Conservation (phyloP, 192 early-diverging fungal genomes). For the Coemansia sp. region DNA sequence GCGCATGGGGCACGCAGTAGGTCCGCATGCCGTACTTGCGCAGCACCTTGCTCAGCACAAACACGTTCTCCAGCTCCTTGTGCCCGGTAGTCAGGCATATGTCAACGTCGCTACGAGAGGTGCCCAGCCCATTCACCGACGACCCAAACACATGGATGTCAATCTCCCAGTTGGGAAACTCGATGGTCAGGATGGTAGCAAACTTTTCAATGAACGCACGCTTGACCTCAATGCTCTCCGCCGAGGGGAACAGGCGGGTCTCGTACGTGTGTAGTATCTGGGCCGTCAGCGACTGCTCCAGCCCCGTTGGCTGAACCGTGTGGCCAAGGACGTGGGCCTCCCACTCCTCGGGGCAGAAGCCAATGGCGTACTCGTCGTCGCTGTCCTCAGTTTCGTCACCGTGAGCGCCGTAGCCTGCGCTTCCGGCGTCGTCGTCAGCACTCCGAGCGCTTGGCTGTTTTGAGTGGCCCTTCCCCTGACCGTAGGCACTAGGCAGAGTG, state of each 20-base stretch:
- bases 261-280: conserved; percentile 63
- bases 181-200: conserved; percentile 68
- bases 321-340: conserved; percentile 28
- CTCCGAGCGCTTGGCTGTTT: conserved; percentile 5
- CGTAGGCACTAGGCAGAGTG: not conserved
- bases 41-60: conserved; percentile 69
- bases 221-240: conserved; percentile 65
- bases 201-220: conserved; percentile 75
- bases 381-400: conserved; percentile 14
- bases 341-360: conserved; percentile 44
- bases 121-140: conserved; percentile 85
- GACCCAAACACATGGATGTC: conserved; percentile 90
- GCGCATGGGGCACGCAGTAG: conserved; percentile 77
- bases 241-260: conserved; percentile 60
- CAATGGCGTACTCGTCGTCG: conserved; percentile 28
- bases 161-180: conserved; percentile 80
- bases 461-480: not conserved
- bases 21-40: conserved; percentile 79
- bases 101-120: conserved; percentile 83
- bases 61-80: conserved; percentile 72
- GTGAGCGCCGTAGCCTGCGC: not conserved
- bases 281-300: conserved; percentile 55
- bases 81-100: conserved; percentile 86
- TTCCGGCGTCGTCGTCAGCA: conserved; percentile 6
- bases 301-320: conserved; percentile 32